Percentiles rank a stretch among this genome's conserved stretches.
Conservation (phyloP, 225 moss, liverwort and hornwort genomes). For the Lunularia cruciata region DNA sequence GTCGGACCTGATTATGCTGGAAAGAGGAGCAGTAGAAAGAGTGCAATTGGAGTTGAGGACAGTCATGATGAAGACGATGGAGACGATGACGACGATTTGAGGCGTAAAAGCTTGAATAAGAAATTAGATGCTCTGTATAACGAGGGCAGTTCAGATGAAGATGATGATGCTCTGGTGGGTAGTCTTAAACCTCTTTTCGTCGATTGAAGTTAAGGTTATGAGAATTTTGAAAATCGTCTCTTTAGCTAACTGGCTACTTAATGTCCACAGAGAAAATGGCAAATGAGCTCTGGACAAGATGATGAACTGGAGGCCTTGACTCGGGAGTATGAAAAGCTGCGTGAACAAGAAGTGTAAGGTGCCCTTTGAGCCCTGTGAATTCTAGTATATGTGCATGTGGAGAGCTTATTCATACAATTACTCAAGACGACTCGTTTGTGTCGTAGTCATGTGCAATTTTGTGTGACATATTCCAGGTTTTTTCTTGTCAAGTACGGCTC, state of each 20-base stretch:
- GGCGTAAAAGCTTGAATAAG: constrained; percentile 14
- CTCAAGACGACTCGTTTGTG: too few relatives aligned
- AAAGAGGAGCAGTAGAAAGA: constrained; percentile 63
- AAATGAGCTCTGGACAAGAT: constrained; percentile 40
- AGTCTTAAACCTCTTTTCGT: too few relatives aligned
- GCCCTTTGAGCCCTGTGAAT: not conserved
- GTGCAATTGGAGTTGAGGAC: constrained; percentile 41
- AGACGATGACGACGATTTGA: constrained; percentile 21
- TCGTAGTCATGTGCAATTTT: too few relatives aligned
- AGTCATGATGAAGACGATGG: constrained; percentile 29
- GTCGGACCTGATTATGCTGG: constrained; percentile 74
- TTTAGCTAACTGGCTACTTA: too few relatives aligned
- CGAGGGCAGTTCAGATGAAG: constrained; percentile 35
- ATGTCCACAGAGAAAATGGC: not conserved
- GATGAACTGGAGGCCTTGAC: constrained; percentile 64
- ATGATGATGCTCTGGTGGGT: constrained; percentile 46
- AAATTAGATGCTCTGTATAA: constrained; percentile 20
- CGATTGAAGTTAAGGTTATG: not conserved
- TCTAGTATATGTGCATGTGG: too few relatives aligned
- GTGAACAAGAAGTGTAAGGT: constrained; percentile 75
- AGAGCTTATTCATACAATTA: too few relatives aligned
- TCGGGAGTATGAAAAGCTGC: constrained; percentile 79
- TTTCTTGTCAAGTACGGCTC: too few relatives aligned
- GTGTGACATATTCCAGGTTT: too few relatives aligned
- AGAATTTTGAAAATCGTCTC: not conserved